Evolutionary conservation across 2,329 filamentous ascomycete species (phyloP), one percentile per base, ranked within the genome.

Genomic region (Penicillium sp.): DNA sequence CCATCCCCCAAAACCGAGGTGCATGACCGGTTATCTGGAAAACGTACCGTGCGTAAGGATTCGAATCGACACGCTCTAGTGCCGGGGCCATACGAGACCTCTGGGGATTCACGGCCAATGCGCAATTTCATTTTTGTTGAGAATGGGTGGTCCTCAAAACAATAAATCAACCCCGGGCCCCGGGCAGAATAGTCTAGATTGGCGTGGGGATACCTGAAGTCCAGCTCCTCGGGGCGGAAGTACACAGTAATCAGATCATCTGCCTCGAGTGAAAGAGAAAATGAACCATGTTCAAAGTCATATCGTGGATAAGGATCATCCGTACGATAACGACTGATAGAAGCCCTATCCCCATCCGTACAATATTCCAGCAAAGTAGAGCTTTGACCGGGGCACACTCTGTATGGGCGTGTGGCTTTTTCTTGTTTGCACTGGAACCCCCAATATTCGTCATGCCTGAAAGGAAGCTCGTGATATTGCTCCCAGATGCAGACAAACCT

Each of bases 231-330:
- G 13, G 10, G 2, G 2, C 5, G 16, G 16, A 25, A 25, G 32
- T 52, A 42, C 15, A 34, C 42, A 12, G 27, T 39, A 23, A 52
- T 40, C n/a, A 25, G 42, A 4, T 31, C 42, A 21, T 47, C 10
- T 9, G 15, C 42, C 25, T 46, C 35, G 18, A 47, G 27, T 47
- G 42, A 47, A 32, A 52, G 35, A 18, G 15, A 46, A 15, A 46
- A 6, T 10, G 45, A 35, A 27, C 34, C 31, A n/a, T 3, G 13
- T 21, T 25, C 18, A 8, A 10, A 3, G 5, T 9, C 21, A 15
- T 16, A 4, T n/a, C 9, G 23, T 5, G 16, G 39, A 41, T 9
- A 15, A 25, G 8, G 7, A 40, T 25, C 38, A 25, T 25, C 7
- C 4, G 21, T 27, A 25, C 3, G 15, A 41, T 27, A 27, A 27